These are phyloP conservation scores for Lactarius tabidus DNA, from an alignment of 768 basidiomycete species.

Conservation along the genomic window DNA sequence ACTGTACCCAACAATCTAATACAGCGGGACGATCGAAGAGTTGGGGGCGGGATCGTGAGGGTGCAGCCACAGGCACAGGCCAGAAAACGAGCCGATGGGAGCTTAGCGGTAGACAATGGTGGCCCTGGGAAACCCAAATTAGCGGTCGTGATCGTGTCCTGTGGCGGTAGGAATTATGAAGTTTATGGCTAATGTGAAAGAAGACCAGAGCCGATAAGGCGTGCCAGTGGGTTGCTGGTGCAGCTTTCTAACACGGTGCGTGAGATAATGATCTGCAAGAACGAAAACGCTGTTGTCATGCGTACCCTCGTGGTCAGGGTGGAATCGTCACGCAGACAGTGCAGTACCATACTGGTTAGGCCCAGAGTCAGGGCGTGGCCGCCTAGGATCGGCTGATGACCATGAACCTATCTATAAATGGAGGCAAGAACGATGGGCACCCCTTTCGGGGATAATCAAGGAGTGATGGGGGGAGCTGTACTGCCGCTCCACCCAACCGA, in stretches of 20 bases:
- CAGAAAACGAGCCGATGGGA: not conserved
- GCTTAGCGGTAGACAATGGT: slow-evolving; percentile 7
- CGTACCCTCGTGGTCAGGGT: slow-evolving; percentile 15
- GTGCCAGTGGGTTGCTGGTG: too few relatives aligned
- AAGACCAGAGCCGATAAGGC: slow-evolving; percentile 14
- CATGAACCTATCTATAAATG: slow-evolving; percentile 6
- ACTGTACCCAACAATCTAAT: not conserved
- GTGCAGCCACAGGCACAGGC: not conserved
- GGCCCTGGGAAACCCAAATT: not conserved
- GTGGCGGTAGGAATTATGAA: slow-evolving; percentile 13
- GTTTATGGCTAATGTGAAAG: slow-evolving; percentile 9
- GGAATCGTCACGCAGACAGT: not conserved
- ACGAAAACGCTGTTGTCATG: slow-evolving; percentile 25
- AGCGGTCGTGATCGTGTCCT: slow-evolving; percentile 9
- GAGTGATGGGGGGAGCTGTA: slow-evolving; percentile 10
- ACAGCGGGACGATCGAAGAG: not conserved
- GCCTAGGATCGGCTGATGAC: slow-evolving; percentile 1
- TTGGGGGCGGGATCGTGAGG: not conserved
- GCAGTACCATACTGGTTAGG: not conserved
- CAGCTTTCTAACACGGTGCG: not conserved
- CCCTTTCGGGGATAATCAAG: slow-evolving; percentile 9
- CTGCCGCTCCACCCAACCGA: not conserved
- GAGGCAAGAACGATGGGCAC: not conserved
- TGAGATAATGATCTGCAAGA: slow-evolving; percentile 15
- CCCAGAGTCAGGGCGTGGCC: not conserved